Conservation (phyloP, 257 asterid genomes). For the Nicotiana undulata region DNA sequence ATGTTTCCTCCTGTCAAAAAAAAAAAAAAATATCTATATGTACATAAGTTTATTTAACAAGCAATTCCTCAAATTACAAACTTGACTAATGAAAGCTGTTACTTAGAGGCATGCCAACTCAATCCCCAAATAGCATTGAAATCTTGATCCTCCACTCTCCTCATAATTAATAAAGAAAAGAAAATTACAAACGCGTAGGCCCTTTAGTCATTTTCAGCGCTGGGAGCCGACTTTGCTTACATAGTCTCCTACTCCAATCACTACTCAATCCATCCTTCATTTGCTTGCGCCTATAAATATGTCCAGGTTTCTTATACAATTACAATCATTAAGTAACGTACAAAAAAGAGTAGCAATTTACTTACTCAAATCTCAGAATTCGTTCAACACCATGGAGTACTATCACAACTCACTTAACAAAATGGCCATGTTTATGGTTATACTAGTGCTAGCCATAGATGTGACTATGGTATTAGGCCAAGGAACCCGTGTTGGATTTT, state of each 20-base stretch:
- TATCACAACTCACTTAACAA: neutral
- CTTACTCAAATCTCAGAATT: neutral
- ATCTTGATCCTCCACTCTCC: neutral
- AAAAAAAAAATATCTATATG: too few species aligned
- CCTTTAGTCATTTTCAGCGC: neutral
- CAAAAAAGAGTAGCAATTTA: too few species aligned
- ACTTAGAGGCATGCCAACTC: neutral
- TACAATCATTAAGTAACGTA: neutral
- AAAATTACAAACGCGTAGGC: neutral
- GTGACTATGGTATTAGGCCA: slow-evolving; percentile 38
- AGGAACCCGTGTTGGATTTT: slow-evolving; percentile 75
- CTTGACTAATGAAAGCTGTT: neutral
- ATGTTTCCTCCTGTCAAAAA: too few species aligned
- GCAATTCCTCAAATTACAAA: neutral
- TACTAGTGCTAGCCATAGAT: slow-evolving; percentile 13
- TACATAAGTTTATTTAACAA: too few species aligned
- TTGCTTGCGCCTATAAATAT: neutral
- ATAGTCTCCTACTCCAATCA: neutral
- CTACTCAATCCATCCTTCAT: neutral
- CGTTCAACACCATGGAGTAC: neutral
- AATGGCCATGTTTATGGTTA: neutral
- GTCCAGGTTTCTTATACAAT: neutral
- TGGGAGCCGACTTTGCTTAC: neutral
- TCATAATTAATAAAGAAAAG: neutral
- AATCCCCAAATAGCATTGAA: neutral